Evolutionary conservation across 495 filamentous ascomycete genomes (phyloP).

Genomic region (Baudoinia panamericana): DNA sequence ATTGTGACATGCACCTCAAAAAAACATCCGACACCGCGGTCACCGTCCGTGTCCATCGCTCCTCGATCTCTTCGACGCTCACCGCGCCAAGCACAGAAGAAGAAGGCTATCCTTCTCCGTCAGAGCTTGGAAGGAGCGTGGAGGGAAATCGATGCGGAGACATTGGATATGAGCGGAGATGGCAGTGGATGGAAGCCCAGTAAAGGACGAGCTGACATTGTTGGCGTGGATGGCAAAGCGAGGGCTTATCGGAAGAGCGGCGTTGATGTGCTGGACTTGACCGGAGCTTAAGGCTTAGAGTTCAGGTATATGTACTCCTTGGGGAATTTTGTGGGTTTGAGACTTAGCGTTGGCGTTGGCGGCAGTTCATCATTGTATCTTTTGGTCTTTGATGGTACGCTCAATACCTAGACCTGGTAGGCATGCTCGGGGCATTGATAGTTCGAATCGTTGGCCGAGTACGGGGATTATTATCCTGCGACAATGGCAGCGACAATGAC

Average conservation of each 20-base stretch:
- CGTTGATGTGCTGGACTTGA: constrained; percentile 21
- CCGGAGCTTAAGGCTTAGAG: constrained; percentile 15
- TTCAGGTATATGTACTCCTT: no score
- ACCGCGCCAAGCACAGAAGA: constrained; percentile 20
- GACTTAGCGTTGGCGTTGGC: no score
- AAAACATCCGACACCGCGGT: no score
- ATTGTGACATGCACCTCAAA: no score
- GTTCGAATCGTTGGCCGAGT: no score
- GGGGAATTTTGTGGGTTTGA: no score
- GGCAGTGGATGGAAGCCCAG: constrained; percentile 10
- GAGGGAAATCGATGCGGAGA: constrained; percentile 24
- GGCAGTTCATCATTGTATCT: no score
- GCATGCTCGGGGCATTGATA: no score
- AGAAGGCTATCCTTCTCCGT: constrained; percentile 22
- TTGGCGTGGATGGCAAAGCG: background rate
- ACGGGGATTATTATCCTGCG: no score
- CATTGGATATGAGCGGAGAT: constrained; percentile 24
- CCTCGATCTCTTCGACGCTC: constrained; percentile 15
- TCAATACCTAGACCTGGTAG: no score
- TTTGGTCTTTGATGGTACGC: no score
- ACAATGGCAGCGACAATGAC: no score
- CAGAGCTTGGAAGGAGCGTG: constrained; percentile 26
- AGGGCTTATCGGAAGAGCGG: constrained; percentile 16
- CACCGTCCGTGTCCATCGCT: background rate
- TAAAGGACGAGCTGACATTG: background rate